Evolutionary conservation across 495 filamentous ascomycete genomes (phyloP).

Genomic region (Hypoxylon lenormandii): DNA sequence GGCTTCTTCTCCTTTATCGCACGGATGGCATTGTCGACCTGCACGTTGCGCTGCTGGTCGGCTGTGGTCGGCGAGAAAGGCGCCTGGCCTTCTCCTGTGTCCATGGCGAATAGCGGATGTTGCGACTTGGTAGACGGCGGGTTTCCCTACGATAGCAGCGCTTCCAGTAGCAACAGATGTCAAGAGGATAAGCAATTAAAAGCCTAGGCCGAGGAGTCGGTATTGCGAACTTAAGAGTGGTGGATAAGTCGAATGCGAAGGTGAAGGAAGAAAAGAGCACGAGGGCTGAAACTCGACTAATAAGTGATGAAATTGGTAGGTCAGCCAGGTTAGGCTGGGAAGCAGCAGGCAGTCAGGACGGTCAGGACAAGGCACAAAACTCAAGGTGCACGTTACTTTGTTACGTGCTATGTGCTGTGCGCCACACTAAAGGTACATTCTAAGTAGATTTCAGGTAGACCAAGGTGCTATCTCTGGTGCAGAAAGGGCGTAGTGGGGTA

Average conservation of each 20-base stretch:
- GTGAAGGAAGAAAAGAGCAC: slow-evolving; percentile 31
- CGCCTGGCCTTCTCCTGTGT: slow-evolving; percentile 53
- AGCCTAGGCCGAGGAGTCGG: slow-evolving; percentile 16
- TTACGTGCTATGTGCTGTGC: slow-evolving; percentile 1
- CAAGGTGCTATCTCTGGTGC: not conserved
- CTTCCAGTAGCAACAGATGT: slow-evolving; percentile 7
- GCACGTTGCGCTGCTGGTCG: slow-evolving; percentile 55
- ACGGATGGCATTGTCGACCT: slow-evolving; percentile 76
- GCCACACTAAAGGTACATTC: not conserved
- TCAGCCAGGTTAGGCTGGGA: slow-evolving; percentile 6
- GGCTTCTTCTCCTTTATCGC: slow-evolving; percentile 93
- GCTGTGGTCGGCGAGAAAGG: slow-evolving; percentile 44
- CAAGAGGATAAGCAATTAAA: not conserved
- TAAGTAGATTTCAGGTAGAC: not conserved
- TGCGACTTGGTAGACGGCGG: slow-evolving; percentile 37
- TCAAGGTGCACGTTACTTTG: slow-evolving; percentile 5
- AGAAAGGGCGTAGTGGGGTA: not conserved
- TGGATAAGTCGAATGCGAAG: slow-evolving; percentile 14
- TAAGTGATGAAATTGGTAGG: slow-evolving; percentile 34
- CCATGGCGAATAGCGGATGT: slow-evolving; percentile 51
- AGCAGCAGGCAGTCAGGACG: slow-evolving; percentile 20
- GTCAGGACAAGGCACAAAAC: slow-evolving; percentile 35
- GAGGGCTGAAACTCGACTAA: slow-evolving; percentile 39
- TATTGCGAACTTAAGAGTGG: slow-evolving; percentile 28
- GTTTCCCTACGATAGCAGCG: slow-evolving; percentile 8